Percentiles rank a stretch among this genome's conserved stretches.
Conservation (phyloP, 805 yeast species). For the Starmerella geochares region DNA sequence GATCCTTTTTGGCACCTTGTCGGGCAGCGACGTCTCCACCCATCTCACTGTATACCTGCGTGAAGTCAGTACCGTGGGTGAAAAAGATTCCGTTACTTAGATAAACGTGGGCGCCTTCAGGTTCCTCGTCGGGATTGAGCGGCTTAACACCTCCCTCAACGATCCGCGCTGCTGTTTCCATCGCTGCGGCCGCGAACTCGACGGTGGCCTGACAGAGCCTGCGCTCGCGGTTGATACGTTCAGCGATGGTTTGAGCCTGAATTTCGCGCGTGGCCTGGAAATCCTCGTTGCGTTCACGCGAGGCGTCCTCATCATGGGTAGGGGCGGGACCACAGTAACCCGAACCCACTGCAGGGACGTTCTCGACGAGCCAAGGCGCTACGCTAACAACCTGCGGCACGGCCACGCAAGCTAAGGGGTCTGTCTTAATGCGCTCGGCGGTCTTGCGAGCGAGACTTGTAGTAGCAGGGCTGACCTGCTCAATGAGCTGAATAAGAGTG, state of each 20-base stretch:
- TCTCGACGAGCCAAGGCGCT: conserved; percentile 66
- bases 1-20: conserved; percentile 67
- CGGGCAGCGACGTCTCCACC: conserved; percentile 86
- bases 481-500: conserved; percentile 52
- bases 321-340: background rate
- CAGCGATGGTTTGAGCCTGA: conserved; percentile 47
- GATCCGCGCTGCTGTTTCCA: conserved; percentile 68
- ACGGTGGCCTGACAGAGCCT: conserved; percentile 57
- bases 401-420: conserved; percentile 32
- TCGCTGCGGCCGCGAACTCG: conserved; percentile 68
- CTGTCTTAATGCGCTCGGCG: conserved; percentile 21
- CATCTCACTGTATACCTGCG: conserved; percentile 50
- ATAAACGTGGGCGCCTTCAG: conserved; percentile 48
- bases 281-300: conserved; percentile 84
- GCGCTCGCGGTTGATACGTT: conserved; percentile 66
- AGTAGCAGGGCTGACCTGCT: conserved; percentile 53
- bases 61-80: conserved; percentile 62
- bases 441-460: conserved; percentile 25
- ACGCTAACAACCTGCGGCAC: conserved; percentile 40
- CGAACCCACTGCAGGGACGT: conserved; percentile 8
- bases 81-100: conserved; percentile 78
- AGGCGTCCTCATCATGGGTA: background rate
- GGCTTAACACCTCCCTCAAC: conserved; percentile 64
- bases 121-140: conserved; percentile 66
- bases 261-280: conserved; percentile 72